Base-by-base conservation (phyloP, 768 basidiomycete genomes). In the Hirschioporus abietinus region DNA sequence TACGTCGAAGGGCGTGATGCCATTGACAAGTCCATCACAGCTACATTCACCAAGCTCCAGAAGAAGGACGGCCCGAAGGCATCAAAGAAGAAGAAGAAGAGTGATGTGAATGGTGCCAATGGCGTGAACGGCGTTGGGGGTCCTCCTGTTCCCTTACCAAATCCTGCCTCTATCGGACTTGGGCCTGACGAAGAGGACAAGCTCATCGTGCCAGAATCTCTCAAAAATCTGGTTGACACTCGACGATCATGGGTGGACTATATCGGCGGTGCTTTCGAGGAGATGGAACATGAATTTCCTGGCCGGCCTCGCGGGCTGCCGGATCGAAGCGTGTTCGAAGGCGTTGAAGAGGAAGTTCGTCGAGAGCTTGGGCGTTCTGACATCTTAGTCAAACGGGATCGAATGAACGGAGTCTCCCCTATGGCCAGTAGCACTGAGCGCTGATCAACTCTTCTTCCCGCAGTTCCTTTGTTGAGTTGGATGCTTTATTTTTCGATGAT, bases 1-100 rank as follows among this genome's bases (percentile, higher is more conserved):
- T 99, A 96, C 78, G 77, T 93, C 66, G 91, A 93, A 34, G 76
- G 86, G 8, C 87, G 95, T 20, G 95, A 96, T 68, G 83, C 89
- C 4, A 84, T 99, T 63, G 96, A 99, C 81, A 90, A 87, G 79
- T 88, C 89, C 71, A 93, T 98, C 74, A 80, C 84, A 60, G 81
- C 79, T 20, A 80, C 89, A 10, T 97, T 90, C 79, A 74, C 84
- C 64, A 94, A 91, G 76, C 82, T 95, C 61, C 90, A 93, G 80
- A 90, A 91, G 80, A 93, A 91, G 76, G 89, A 91, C 65, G 83
- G 77, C 3, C 87, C 88, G 15, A 94, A 93, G 76, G 77, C 84
- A 18, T 73, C 75, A 65, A 86, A 84, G 76, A 91, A 91, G 84
- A 92, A 90, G 79, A 93, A 92, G 80, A 91, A 86, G 81, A 84